Percentiles rank a stretch among this genome's conserved stretches.
These are phyloP conservation scores for Aspergillus ustus DNA, from an alignment of 2,329 filamentous ascomycete genomes.

Conservation along the genomic window DNA sequence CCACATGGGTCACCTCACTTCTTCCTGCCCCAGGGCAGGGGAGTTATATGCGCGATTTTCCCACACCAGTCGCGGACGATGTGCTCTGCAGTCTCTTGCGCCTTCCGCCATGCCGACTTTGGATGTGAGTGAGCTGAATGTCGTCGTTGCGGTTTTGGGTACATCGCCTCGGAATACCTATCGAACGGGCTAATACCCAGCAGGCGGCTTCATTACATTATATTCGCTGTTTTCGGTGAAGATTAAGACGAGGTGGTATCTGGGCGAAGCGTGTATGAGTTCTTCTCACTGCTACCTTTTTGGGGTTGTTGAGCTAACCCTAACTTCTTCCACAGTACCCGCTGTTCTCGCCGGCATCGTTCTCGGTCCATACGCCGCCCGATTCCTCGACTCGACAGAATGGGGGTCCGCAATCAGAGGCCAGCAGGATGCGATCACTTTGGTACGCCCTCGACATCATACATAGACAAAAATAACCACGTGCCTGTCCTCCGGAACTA, in stretches of 20 bases:
- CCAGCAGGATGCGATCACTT: conserved; percentile 5
- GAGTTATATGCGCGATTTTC: not conserved
- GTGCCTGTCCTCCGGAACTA: conserved; percentile 3
- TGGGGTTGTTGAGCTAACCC: not conserved
- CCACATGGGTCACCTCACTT: not conserved
- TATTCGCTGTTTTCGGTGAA: conserved; percentile 42
- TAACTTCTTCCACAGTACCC: conserved; percentile 49
- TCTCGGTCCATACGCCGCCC: conserved; percentile 60
- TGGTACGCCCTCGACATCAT: not conserved
- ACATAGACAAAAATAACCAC: no score
- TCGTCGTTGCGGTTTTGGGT: conserved; percentile 1
- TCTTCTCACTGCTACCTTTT: not conserved
- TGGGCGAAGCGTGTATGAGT: conserved; percentile 43
- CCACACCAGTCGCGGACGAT: not conserved
- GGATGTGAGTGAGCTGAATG: conserved; percentile 6
- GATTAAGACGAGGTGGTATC: conserved; percentile 43
- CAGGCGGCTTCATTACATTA: conserved; percentile 39
- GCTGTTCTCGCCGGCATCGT: conserved; percentile 59
- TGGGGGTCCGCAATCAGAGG: conserved; percentile 37
- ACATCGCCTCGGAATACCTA: not conserved
- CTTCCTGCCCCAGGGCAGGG: no score
- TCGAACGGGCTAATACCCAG: not conserved
- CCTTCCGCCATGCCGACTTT: not conserved
- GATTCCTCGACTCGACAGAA: conserved; percentile 52
- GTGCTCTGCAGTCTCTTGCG: not conserved